Evolutionary conservation across 1,284 basidiomycete genomes (phyloP).

Genomic region (Wallemia ichthyophaga): DNA sequence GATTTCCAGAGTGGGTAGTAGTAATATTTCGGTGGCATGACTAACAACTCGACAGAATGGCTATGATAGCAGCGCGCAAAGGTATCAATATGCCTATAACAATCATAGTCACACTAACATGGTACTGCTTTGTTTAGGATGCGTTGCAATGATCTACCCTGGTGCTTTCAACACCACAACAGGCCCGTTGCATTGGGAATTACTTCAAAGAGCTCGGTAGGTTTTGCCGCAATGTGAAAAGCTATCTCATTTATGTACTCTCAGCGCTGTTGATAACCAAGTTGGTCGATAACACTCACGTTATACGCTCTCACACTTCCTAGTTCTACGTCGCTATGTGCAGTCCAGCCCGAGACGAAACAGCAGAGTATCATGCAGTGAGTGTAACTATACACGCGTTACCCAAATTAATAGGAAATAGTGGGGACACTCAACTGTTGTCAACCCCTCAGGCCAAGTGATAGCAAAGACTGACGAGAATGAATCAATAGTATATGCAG

Average conservation of each 20-base stretch:
- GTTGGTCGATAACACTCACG: not conserved
- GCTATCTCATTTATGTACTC: not conserved
- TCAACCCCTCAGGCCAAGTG: conserved; percentile 68
- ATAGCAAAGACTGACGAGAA: conserved; percentile 44
- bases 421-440: conserved; percentile 72
- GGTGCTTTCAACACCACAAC: conserved; percentile 72
- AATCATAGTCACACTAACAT: conserved; percentile 3
- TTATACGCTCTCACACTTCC: not conserved
- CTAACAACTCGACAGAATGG: conserved; percentile 18
- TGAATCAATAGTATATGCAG: conserved; percentile 48
- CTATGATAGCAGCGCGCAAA: conserved; percentile 64
- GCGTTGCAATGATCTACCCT: conserved; percentile 69
- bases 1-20: conserved; percentile 48
- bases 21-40: not conserved
- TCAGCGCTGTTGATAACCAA: conserved; percentile 80
- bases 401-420: conserved; percentile 12
- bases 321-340: conserved; percentile 68
- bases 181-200: conserved; percentile 85
- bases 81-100: conserved; percentile 19
- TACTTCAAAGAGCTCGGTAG: conserved; percentile 58
- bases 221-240: conserved; percentile 6
- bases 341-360: conserved; percentile 64
- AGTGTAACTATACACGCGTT: conserved; percentile 12
- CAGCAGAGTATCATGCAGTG: conserved; percentile 57
- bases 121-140: conserved; percentile 30